Conservation (phyloP, 345 rosid species). For the Moricandia arvensis region DNA sequence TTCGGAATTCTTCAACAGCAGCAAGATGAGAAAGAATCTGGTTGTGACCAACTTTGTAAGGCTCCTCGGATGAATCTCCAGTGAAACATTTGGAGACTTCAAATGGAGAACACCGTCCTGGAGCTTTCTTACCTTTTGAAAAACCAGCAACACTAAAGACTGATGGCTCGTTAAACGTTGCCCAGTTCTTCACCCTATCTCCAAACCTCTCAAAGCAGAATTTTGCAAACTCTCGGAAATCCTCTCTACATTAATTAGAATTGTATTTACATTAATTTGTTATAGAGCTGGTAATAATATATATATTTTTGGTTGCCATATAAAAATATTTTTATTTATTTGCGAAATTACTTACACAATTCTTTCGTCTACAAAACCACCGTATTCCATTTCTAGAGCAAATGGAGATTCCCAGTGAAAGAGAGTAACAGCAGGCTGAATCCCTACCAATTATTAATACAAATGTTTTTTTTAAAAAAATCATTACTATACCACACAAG, state of each 20-base stretch:
- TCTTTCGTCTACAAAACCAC: slow-evolving; percentile 16
- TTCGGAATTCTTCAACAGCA: slow-evolving; percentile 35
- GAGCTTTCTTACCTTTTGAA: slow-evolving; percentile 30
- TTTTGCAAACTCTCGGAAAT: slow-evolving; percentile 25
- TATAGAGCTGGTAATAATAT: too few relatives aligned
- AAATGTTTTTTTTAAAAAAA: too few relatives aligned
- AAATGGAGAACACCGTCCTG: slow-evolving; percentile 28
- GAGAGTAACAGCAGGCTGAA: slow-evolving; percentile 28
- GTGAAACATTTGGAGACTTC: neutral
- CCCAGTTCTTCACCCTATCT: slow-evolving; percentile 38
- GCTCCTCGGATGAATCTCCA: slow-evolving; percentile 31
- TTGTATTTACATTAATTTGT: too few relatives aligned
- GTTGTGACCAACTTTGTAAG: slow-evolving; percentile 23
- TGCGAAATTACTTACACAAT: slow-evolving; percentile 28
- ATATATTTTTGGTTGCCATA: too few relatives aligned
- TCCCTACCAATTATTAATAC: neutral
- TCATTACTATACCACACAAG: neutral
- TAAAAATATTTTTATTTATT: neutral
- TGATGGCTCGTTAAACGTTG: slow-evolving; percentile 36
- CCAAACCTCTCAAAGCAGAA: slow-evolving; percentile 29
- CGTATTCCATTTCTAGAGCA: slow-evolving; percentile 27
- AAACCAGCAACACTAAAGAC: slow-evolving; percentile 35
- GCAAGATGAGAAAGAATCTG: slow-evolving; percentile 38
- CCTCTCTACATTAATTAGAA: slow-evolving; percentile 8
- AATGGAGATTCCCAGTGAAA: slow-evolving; percentile 40